Conservation (phyloP, 2,329 filamentous ascomycete genomes). For the Aureobasidium sp. region DNA sequence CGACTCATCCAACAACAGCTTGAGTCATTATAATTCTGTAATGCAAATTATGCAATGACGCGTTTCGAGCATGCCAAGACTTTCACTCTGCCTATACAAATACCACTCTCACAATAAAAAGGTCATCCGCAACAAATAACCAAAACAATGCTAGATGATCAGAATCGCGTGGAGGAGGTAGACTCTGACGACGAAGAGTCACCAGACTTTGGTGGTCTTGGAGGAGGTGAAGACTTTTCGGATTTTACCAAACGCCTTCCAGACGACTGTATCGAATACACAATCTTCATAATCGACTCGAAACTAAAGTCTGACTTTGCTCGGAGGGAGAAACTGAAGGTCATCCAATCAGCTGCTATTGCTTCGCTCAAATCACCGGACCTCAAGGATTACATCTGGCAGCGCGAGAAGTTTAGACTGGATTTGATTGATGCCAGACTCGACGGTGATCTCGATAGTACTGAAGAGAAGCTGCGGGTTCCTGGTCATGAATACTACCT, state of each 20-base stretch:
- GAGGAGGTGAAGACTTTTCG: conserved; percentile 52
- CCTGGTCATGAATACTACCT: conserved; percentile 32
- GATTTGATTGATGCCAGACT: conserved; percentile 44
- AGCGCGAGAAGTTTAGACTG: conserved; percentile 67
- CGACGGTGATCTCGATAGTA: conserved; percentile 12
- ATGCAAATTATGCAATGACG: too few species aligned
- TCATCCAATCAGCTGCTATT: conserved; percentile 59
- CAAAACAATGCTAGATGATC: not conserved
- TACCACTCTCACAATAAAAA: too few species aligned
- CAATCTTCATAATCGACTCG: conserved; percentile 61
- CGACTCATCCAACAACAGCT: too few species aligned
- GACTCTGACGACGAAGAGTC: not conserved
- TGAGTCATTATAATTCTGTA: too few species aligned
- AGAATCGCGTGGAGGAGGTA: not conserved
- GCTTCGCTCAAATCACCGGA: conserved; percentile 51
- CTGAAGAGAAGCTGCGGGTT: not conserved
- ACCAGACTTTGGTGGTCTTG: conserved; percentile 54
- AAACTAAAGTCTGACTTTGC: conserved; percentile 43
- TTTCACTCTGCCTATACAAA: too few species aligned
- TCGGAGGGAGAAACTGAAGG: conserved; percentile 57
- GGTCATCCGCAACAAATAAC: too few species aligned
- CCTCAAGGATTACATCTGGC: conserved; percentile 90
- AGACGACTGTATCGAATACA: conserved; percentile 81
- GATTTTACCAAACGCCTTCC: conserved; percentile 60
- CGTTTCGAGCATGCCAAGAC: too few species aligned